Percentiles rank a stretch among this genome's conserved stretches.
Evolutionary conservation across 2,329 filamentous ascomycete genomes (phyloP).

Genomic region (Dactylellina leptospora): DNA sequence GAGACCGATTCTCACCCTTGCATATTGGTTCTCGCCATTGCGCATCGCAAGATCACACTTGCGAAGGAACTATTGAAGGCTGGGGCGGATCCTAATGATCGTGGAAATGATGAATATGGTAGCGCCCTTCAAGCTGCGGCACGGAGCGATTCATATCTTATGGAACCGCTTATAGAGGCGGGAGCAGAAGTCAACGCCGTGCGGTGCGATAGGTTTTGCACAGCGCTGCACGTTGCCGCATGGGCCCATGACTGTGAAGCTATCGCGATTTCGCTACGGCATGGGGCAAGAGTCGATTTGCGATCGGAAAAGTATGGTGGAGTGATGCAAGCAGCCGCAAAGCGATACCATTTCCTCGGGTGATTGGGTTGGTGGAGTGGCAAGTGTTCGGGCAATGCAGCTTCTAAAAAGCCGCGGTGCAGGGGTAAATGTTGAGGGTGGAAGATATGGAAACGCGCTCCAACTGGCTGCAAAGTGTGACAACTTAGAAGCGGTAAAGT

Average conservation of each 20-base stretch:
- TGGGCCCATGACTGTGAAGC: neutral
- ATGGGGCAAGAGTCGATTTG: conserved; percentile 24
- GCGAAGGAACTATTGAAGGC: conserved; percentile 13
- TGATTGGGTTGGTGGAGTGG: conserved; percentile 2
- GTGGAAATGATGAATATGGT: conserved; percentile 4
- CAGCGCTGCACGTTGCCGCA: conserved; percentile 30
- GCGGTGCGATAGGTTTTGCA: conserved; percentile 15
- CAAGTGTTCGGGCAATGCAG: conserved; percentile 28
- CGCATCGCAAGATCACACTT: neutral
- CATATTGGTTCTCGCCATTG: neutral
- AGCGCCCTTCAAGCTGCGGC: conserved; percentile 29
- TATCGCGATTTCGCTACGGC: conserved; percentile 20
- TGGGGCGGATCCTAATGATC: conserved; percentile 33
- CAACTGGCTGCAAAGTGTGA: conserved; percentile 20
- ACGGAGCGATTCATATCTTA: neutral
- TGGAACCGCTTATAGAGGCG: conserved; percentile 20
- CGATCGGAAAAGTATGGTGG: conserved; percentile 23
- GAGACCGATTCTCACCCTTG: conserved; percentile 1
- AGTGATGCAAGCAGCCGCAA: conserved; percentile 31
- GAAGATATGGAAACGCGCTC: conserved; percentile 21
- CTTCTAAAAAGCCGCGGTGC: conserved; percentile 31
- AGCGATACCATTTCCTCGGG: conserved; percentile 4
- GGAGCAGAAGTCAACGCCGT: conserved; percentile 40
- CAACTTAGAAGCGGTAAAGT: conserved; percentile 30
- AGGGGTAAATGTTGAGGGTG: conserved; percentile 1